Conservation (phyloP, 2,329 filamentous ascomycete genomes). For the Nemania bipapillata region DNA sequence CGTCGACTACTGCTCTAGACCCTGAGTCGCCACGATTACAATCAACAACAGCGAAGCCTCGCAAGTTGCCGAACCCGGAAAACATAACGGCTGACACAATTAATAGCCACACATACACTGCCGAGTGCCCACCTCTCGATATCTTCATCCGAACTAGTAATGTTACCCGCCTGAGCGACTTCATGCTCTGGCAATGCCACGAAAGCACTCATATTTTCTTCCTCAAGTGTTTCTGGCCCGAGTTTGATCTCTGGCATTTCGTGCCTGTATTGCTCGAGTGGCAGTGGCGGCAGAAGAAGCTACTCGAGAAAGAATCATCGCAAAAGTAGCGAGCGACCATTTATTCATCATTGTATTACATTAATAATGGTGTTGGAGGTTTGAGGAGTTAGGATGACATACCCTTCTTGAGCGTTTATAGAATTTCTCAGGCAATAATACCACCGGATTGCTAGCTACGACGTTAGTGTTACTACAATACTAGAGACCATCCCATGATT, state of each 20-base stretch:
- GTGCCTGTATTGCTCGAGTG: constrained; percentile 92
- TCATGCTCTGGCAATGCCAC: constrained; percentile 99
- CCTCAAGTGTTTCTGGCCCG: constrained; percentile 90
- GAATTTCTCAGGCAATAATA: background rate
- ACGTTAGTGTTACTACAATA: constrained; percentile 10
- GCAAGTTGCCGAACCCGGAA: constrained; percentile 76
- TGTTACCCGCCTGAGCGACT: constrained; percentile 91
- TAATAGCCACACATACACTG: constrained; percentile 87
- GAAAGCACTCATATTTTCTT: constrained; percentile 93
- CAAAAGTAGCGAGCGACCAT: constrained; percentile 41
- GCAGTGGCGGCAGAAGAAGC: constrained; percentile 75
- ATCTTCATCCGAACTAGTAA: constrained; percentile 92
- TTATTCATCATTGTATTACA: background rate
- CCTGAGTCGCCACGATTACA: constrained; percentile 63
- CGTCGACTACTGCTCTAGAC: constrained; percentile 69
- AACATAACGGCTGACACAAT: constrained; percentile 85
- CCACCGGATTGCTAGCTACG: background rate
- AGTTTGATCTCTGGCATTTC: constrained; percentile 94
- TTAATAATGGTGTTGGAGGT: constrained; percentile 2
- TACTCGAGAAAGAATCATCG: constrained; percentile 64
- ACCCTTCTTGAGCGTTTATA: constrained; percentile 3
- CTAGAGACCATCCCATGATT: constrained; percentile 7
- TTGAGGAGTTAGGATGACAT: constrained; percentile 6
- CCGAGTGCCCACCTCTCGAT: constrained; percentile 85
- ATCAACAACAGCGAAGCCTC: constrained; percentile 51